These are phyloP conservation scores for Fraxinus sp. DNA, from an alignment of 305 asterid genomes.

Conservation along the genomic window DNA sequence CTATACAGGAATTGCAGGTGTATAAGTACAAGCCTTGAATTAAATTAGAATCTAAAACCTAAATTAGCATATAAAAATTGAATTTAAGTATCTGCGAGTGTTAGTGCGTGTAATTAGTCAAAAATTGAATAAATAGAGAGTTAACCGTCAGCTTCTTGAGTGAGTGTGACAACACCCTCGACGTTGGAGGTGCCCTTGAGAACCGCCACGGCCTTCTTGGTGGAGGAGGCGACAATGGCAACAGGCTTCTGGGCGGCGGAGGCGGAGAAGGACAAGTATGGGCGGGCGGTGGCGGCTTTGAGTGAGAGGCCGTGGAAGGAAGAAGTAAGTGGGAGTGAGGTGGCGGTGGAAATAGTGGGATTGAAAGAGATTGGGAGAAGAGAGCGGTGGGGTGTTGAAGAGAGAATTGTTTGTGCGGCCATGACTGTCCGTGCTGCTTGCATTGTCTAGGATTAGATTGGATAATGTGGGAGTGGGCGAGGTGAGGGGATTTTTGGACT, in stretches of 20 bases:
- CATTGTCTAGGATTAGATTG: slow-evolving; percentile 24
- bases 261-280: slow-evolving; percentile 44
- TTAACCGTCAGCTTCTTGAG: slow-evolving; percentile 75
- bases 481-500: not conserved
- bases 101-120: not conserved
- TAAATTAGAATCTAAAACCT: not conserved
- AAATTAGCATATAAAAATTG: not conserved
- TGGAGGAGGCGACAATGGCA: slow-evolving; percentile 54
- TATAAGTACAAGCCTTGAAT: not conserved
- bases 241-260: slow-evolving; percentile 57
- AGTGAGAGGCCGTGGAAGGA: slow-evolving; percentile 17
- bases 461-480: not conserved
- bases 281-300: slow-evolving; percentile 35
- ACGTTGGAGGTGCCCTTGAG: slow-evolving; percentile 75
- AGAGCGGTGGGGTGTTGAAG: slow-evolving; percentile 25
- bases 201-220: slow-evolving; percentile 84
- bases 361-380: slow-evolving; percentile 27
- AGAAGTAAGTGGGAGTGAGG: slow-evolving; percentile 16
- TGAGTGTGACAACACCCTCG: slow-evolving; percentile 87
- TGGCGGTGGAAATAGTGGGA: slow-evolving; percentile 31
- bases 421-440: slow-evolving; percentile 62
- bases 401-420: slow-evolving; percentile 62
- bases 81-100: slow-evolving; percentile 27
- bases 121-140: slow-evolving; percentile 18
- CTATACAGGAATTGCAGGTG: not conserved